These are phyloP conservation scores for Psidium guajava DNA, from an alignment of 345 rosid genomes.

Conservation along the genomic window DNA sequence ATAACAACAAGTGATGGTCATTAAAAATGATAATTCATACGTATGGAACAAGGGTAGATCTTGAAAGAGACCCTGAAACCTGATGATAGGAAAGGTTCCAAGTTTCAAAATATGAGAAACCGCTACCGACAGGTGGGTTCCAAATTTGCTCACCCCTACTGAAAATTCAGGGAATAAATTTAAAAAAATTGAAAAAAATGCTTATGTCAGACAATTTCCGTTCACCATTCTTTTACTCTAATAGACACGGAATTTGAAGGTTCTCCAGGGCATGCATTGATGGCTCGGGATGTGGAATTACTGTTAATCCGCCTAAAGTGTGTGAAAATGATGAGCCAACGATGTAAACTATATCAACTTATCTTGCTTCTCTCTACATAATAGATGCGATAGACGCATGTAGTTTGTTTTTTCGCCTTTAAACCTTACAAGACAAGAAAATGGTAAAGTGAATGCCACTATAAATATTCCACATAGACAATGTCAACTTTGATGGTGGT, in stretches of 20 bases:
- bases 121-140: too few relatives aligned
- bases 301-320: neutral
- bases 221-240: neutral
- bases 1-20: too few relatives aligned
- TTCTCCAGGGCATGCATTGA: neutral
- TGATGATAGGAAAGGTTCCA: too few relatives aligned
- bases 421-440: neutral
- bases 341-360: neutral
- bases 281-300: neutral
- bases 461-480: neutral
- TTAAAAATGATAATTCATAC: too few relatives aligned
- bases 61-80: too few relatives aligned
- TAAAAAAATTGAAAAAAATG: too few relatives aligned
- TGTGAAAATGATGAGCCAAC: neutral
- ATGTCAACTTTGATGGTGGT: neutral
- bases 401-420: neutral
- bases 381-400: neutral
- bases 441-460: neutral
- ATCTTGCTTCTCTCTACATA: neutral
- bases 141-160: neutral
- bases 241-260: neutral
- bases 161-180: neutral
- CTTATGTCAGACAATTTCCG: neutral
- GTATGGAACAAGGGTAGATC: too few relatives aligned
- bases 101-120: too few relatives aligned